A percentile compares a stretch with the other conserved stretches of the same genome.
Conservation (phyloP, 441 rosid genomes). For the Flueggea neowawraea region DNA sequence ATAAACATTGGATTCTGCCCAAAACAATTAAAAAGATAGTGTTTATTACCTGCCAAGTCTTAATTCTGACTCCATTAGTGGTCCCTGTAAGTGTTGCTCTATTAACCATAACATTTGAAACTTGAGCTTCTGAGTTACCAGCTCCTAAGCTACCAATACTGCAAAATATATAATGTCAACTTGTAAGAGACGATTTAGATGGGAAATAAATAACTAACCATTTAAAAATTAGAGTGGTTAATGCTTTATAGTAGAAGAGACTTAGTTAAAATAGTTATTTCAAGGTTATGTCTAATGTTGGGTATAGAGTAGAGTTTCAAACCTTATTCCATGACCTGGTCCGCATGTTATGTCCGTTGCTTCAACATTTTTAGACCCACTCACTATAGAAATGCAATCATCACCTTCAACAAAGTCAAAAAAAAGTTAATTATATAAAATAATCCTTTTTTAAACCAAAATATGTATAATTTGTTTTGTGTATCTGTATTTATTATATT, state of each 20-base stretch:
- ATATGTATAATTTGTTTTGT: too few relatives aligned
- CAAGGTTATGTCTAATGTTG: conserved; percentile 24
- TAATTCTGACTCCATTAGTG: conserved; percentile 87
- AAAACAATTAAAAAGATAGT: background rate
- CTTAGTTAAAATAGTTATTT: conserved; percentile 15
- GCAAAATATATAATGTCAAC: conserved; percentile 1
- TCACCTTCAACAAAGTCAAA: conserved; percentile 49
- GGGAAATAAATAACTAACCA: too few relatives aligned
- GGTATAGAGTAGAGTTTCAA: conserved; percentile 6
- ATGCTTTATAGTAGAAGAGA: background rate
- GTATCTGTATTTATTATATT: too few relatives aligned
- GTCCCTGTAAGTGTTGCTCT: conserved; percentile 74
- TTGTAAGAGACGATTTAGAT: too few relatives aligned
- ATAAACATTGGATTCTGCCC: background rate
- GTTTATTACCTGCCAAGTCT: conserved; percentile 90
- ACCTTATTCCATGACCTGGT: conserved; percentile 98
- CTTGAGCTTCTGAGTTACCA: conserved; percentile 52
- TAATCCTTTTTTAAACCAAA: too few relatives aligned
- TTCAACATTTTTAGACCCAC: conserved; percentile 72
- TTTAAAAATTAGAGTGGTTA: background rate
- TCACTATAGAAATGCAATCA: conserved; percentile 87
- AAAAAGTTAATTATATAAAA: background rate
- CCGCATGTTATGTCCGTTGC: conserved; percentile 83
- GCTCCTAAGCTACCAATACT: conserved; percentile 97
- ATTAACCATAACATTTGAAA: conserved; percentile 73